Base-by-base conservation (phyloP, 2,329 filamentous ascomycete species). In the Arthrobotrys megalospora region DNA sequence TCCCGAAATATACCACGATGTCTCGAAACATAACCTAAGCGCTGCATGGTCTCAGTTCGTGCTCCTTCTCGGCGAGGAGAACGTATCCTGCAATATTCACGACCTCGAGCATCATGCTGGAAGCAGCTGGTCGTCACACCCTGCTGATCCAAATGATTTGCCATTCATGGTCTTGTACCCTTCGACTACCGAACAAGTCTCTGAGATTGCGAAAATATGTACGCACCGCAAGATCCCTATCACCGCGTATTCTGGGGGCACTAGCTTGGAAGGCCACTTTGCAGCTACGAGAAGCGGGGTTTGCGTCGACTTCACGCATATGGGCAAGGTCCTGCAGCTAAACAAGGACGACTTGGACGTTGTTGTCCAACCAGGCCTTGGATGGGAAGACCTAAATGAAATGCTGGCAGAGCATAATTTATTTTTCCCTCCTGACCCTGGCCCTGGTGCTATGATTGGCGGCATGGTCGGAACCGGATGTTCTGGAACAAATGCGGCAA, bases 361-460 rank as follows among this genome's bases (percentile, higher is more conserved):
- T 12, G 88, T 93, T 6, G 91, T 93, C 19, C 92, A 93, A 84
- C 91, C 92, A 4, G 94, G 92, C 1, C 89, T 97, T 8, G 93
- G 93, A 11, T 97, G 94, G 94, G 93, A 97, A 85, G 83, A 88
- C 7, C 86, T 97, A 45, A 97, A 97, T 83, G 93, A 96, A 82
- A 87, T 91, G 79, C 87, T 97, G 16, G 87, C 86, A 6, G 87
- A 90, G 60, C 87, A 93, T 76, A 92, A 91, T 32, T 88, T 97
- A 2, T 97, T 97, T 87, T 97, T 97, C 85, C 94, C 94, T 21
- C 94, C 93, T 0, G 94, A 97, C 84, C 94, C 94, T 16, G 94
- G 94, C 66, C 94, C 94, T 65, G 93, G 94, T 16, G 94, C 94
- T 79, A 93, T 93, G 91, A 97, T 97, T 81, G 94, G 94, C 72